Base-by-base conservation (phyloP, 2,329 filamentous ascomycete genomes). In the Dothidotthia symphoricarpi region DNA sequence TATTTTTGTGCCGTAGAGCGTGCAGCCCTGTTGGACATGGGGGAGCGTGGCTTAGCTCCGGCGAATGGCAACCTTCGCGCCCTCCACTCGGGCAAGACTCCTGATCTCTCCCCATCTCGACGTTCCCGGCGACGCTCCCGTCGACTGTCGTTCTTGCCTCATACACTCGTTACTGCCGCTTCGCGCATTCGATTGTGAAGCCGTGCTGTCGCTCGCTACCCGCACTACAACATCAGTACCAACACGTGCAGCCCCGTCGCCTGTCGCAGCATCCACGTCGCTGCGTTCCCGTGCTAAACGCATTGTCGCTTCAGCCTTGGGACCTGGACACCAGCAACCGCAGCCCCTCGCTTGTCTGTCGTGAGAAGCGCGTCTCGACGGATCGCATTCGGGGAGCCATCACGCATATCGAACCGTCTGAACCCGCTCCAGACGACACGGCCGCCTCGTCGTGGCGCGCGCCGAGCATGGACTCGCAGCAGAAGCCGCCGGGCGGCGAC, bases 401-500 rank as follows among this genome's bases (percentile, higher is more conserved):
- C 24, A 4, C 19, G 33, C 28, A 30, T 37, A 32, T 25, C 24
- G 32, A 30, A 28, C 37, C 43, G 29, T 44, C 43, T 39, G 32
- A 44, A 39, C 33, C 33, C 34, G 44, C 37, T 42, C 31, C 31
- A 36, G 34, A 42, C 44, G 31, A 33, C 31, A 26, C 34, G 36
- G 37, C 33, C 41, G 53, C 46, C 43, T 52, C 47, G 38, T 52
- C 45, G 52, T 47, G 50, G 51, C 19, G 19, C 51, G 55, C 51
- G 51, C 43, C 35, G 48, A 61, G 28, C 22, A 60, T 63, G 60
- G 54, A 58, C 34, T 48, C 48, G n/a, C 36, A 24, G 1, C 49
- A 51, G 16, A 62, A 61, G 35, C 55, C 51, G 40, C 52, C 49
- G 16, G 57, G 47, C 45, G 60, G 62, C 49, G 71, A 75, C 56